Conservation (phyloP, 768 basidiomycete species). For the Trametes meyenii region DNA sequence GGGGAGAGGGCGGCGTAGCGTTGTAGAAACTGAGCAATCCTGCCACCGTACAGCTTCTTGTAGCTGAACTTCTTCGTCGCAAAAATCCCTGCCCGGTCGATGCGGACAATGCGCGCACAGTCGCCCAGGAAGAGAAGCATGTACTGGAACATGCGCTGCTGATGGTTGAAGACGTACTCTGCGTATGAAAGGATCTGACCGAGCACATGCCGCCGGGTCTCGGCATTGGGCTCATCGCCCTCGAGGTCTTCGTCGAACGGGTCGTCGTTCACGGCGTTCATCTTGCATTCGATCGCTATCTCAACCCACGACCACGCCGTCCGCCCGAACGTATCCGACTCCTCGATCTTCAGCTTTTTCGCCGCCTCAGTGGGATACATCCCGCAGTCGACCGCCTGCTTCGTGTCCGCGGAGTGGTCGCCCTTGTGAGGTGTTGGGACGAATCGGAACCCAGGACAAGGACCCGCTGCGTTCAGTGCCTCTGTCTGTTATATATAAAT, state of each 20-base stretch:
- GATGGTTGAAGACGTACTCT: neutral
- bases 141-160: constrained; percentile 12
- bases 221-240: neutral
- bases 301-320: neutral
- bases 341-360: neutral
- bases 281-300: constrained; percentile 3
- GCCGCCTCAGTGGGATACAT: neutral
- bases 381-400: neutral
- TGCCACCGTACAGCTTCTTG: neutral
- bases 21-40: constrained; percentile 2
- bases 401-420: neutral
- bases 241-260: neutral
- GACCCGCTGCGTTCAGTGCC: neutral
- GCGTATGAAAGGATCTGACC: constrained; percentile 6
- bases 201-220: neutral
- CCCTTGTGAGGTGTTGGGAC: neutral
- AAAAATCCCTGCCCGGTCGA: constrained; percentile 2
- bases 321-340: neutral
- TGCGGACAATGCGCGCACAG: neutral
- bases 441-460: neutral
- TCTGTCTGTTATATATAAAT: neutral
- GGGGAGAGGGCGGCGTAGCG: neutral
- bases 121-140: neutral
- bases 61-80: neutral
- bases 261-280: neutral